Evolutionary conservation across 2,329 filamentous ascomycete genomes (phyloP), one percentile per base, ranked within the genome.

Genomic region (Fusarium nodosum): DNA sequence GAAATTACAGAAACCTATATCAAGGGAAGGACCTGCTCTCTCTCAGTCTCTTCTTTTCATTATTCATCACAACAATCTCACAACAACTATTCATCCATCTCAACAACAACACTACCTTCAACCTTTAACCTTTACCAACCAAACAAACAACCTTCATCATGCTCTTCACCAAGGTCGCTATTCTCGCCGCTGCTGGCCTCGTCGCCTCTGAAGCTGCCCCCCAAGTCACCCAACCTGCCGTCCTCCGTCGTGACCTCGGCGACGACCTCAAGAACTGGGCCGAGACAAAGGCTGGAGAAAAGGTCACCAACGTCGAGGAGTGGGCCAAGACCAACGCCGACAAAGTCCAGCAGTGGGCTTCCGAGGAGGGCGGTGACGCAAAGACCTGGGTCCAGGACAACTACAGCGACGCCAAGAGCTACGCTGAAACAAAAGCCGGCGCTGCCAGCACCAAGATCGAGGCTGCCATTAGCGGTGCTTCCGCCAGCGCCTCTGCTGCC

Each of bases 161-260:
- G 73, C 73, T 47, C 34, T 74, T 70, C 72, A 60, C 62, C 48
- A 73, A 75, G 62, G 30, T 74, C 64, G 45, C 62, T 20, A 46
- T 75, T 15, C 56, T 75, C 46, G 51, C 74, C 16, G 28, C 60
- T 20, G 73, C 72, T 41, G 57, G 68, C 59, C 48, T 74, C 44
- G 72, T 57, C 39, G 73, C 73, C 39, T 73, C 59, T 31, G 46
- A 56, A 12, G 6, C 58, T 12, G 6, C 58, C 16, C 58, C 65
- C 22, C 36, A 60, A 7, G 63, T 71, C 66, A 74, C 72, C 4
- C 34, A 56, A 2, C 47, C 59, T 8, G 60, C 71, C 15, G 56
- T 59, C 24, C 59, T 60, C 44, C 41, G 31, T 8, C 74, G 74
- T 41, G 69, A 71, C 41, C 36, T 73, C 48, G 50, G 58, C 54